phyloP scores from a whole-genome alignment of 2,329 filamentous ascomycete species.

The Fusarium devonianum region DNA sequence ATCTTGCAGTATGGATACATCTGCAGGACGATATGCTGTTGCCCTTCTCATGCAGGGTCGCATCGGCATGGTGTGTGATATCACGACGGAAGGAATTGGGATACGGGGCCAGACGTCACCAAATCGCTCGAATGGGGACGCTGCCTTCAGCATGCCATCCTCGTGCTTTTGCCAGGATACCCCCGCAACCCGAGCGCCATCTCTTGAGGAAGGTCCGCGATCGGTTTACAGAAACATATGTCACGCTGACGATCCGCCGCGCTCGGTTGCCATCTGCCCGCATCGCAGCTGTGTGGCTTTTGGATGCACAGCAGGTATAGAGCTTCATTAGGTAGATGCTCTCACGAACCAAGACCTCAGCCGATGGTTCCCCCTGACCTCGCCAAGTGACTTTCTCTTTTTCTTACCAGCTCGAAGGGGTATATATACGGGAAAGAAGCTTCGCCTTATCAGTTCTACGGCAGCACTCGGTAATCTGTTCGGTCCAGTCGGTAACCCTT shows the following conservation, averaged over 20 bases:
- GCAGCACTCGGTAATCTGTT: conserved; percentile 46
- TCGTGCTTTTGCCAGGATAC: conserved; percentile 39
- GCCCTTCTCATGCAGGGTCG: conserved; percentile 67
- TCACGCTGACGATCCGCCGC: conserved; percentile 66
- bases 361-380: conserved; percentile 62
- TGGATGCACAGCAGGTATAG: conserved; percentile 67
- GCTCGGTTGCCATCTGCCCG: conserved; percentile 71
- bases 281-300: conserved; percentile 70
- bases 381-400: conserved; percentile 63
- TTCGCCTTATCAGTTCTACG: conserved; percentile 69
- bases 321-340: conserved; percentile 65
- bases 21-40: conserved; percentile 60
- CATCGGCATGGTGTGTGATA: conserved; percentile 67
- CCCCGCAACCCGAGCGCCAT: conserved; percentile 34
- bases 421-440: conserved; percentile 60
- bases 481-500: conserved; percentile 27
- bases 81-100: conserved; percentile 43
- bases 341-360: conserved; percentile 57
- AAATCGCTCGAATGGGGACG: conserved; percentile 5
- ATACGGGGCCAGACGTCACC: conserved; percentile 12
- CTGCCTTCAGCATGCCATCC: conserved; percentile 3
- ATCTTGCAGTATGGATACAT: conserved; percentile 69
- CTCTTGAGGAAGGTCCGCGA: conserved; percentile 44
- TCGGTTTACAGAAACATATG: conserved; percentile 59
- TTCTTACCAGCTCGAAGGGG: conserved; percentile 64